A percentile compares a stretch with the other conserved stretches of the same genome.
Evolutionary conservation across 116 monocot species (phyloP).

Genomic region (Cymodocea nodosa): DNA sequence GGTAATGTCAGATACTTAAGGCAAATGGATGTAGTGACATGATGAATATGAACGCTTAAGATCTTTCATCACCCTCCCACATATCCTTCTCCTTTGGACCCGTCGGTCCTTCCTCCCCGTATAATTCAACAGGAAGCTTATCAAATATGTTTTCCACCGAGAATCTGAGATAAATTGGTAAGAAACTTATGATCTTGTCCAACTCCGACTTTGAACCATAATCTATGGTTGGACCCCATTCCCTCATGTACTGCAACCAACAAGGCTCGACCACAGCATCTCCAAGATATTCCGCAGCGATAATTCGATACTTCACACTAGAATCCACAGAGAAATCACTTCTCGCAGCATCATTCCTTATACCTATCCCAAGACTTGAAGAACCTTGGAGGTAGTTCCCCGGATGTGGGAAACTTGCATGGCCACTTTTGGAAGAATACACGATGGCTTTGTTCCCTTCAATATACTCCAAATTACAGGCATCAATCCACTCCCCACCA

Average conservation of each 20-base stretch:
- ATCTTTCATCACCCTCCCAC: conserved; percentile 86
- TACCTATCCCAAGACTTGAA: conserved; percentile 54
- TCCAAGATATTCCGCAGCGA: conserved; percentile 75
- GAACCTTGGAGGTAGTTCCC: conserved; percentile 75
- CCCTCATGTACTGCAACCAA: conserved; percentile 91
- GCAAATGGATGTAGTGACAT: background rate
- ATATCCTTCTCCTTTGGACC: conserved; percentile 89
- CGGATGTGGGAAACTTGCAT: conserved; percentile 61
- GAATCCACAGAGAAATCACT: conserved; percentile 55
- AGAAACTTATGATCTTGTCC: conserved; percentile 47
- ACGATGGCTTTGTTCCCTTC: conserved; percentile 53
- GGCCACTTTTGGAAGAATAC: conserved; percentile 73
- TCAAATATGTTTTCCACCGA: conserved; percentile 49
- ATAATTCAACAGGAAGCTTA: conserved; percentile 67
- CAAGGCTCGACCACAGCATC: conserved; percentile 46
- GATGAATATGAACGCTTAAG: conserved; percentile 14
- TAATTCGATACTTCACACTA: conserved; percentile 47
- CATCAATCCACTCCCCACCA: conserved; percentile 76
- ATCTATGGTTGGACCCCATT: conserved; percentile 75
- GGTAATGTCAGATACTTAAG: too few relatives aligned
- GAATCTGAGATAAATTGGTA: conserved; percentile 42
- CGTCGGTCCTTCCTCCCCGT: conserved; percentile 78
- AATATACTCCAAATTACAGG: conserved; percentile 47
- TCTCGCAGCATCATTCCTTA: conserved; percentile 70
- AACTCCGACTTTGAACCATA: conserved; percentile 52